Percentiles rank a stretch among this genome's conserved stretches.
phyloP scores from a whole-genome alignment of 2,329 filamentous ascomycete genomes.

The Talaromyces rugulosus region DNA sequence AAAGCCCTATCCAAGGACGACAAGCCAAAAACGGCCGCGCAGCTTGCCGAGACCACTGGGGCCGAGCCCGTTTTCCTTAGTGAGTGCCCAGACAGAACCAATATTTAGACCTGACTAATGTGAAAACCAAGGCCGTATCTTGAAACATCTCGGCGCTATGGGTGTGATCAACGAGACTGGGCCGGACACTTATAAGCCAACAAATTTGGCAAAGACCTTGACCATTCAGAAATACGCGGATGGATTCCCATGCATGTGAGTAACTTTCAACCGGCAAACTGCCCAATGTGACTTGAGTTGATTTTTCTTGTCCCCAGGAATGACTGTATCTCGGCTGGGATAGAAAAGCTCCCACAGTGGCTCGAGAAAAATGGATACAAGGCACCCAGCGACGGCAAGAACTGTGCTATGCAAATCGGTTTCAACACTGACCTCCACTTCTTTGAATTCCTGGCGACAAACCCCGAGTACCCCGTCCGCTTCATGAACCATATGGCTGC shows the following conservation, averaged over 20 bases:
- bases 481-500: slow-evolving; percentile 41
- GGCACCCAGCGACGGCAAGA: slow-evolving; percentile 22
- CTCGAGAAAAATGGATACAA: slow-evolving; percentile 23
- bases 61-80: slow-evolving; percentile 15
- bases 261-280: neutral
- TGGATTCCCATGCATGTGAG: slow-evolving; percentile 23
- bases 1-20: slow-evolving; percentile 13
- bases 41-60: slow-evolving; percentile 13
- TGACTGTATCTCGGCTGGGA: slow-evolving; percentile 22
- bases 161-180: slow-evolving; percentile 28
- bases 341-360: slow-evolving; percentile 22
- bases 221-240: slow-evolving; percentile 21
- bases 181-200: slow-evolving; percentile 23
- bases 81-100: neutral
- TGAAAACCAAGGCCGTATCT: slow-evolving; percentile 24
- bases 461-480: slow-evolving; percentile 27
- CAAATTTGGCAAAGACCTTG: slow-evolving; percentile 22
- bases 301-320: slow-evolving; percentile 15
- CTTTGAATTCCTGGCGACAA: slow-evolving; percentile 23
- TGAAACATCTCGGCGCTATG: slow-evolving; percentile 38
- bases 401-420: slow-evolving; percentile 24
- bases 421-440: slow-evolving; percentile 23
- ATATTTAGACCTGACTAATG: slow-evolving; percentile 17
- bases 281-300: slow-evolving; percentile 14
- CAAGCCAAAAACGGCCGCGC: slow-evolving; percentile 13